Evolutionary conservation across 2,329 filamentous ascomycete species (phyloP), one percentile per base, ranked within the genome.

Genomic region (Chalaropsis ovoidea): DNA sequence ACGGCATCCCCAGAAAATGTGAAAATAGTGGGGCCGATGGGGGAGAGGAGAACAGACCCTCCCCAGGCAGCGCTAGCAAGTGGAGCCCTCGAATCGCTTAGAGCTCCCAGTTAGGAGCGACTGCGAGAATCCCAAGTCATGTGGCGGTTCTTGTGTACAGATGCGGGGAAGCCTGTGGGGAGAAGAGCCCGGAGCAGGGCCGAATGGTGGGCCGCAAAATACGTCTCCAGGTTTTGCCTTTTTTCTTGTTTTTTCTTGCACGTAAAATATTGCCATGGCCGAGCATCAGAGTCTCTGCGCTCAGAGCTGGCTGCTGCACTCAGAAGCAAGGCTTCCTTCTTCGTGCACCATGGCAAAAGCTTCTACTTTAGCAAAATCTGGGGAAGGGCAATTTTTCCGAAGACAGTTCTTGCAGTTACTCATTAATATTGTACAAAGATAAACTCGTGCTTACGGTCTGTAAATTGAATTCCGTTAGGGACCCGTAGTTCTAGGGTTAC

Each of bases 111-210:
- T 35, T 39, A 7, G 8, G 35, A 39, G 35, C 2, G 22, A 56
- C 11, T 31, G 8, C 15, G 3, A 22, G 15, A 10, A 43, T 43
- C 42, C 11, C 42, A 47, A 47, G 31, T 58, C 54, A 35, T 58
- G 54, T 58, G 54, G 31, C 54, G 54, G 54, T 58, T 58, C 47
- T 24, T 52, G 47, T 52, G 47, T 39, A 39, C 27, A 58, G 24
- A 58, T 58, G 54, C 31, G 54, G 54, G 54, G 22, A 58, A 22
- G 24, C 7, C 4, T 47, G 43, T 58, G 27, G 27, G 54, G 54
- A 35, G 54, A 58, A 58, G 54, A 35, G 15, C 54, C 54, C 54
- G 31, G 24, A 58, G 54, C 54, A 58, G 54, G 54, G 54, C 54
- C 54, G 27, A 58, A 39, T 58, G 54, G 54, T 31, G 31, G 17